Percentiles rank a stretch among this genome's conserved stretches.
Evolutionary conservation across 2,329 filamentous ascomycete genomes (phyloP).

Genomic region (Aspergillus hiratsukae): DNA sequence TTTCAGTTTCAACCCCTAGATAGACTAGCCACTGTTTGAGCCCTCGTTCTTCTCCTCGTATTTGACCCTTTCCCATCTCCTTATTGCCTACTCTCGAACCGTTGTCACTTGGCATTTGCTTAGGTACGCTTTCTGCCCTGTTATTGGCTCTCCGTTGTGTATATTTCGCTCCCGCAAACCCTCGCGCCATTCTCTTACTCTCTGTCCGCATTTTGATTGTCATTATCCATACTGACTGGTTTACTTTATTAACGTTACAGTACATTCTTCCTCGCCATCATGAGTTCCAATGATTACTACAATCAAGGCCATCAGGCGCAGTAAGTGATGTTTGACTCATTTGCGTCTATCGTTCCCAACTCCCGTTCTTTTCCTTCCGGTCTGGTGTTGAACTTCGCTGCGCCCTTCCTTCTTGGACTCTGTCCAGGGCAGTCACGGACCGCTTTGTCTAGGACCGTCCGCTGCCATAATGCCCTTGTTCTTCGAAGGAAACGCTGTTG

Average conservation of each 20-base stretch:
- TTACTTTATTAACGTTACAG: not conserved
- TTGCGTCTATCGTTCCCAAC: not conserved
- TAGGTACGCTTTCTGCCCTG: slow-evolving; percentile 12
- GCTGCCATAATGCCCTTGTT: not conserved
- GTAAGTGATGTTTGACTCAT: slow-evolving; percentile 22
- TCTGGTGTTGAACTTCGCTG: not conserved
- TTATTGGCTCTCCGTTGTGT: slow-evolving; percentile 12
- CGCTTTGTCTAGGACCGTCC: too few relatives aligned
- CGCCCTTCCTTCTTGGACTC: not conserved
- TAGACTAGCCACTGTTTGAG: not conserved
- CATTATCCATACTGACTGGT: not conserved
- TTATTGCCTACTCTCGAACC: not conserved
- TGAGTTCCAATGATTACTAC: slow-evolving; percentile 21
- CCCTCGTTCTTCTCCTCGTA: slow-evolving; percentile 1
- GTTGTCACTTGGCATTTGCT: slow-evolving; percentile 22
- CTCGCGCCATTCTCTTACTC: slow-evolving; percentile 1
- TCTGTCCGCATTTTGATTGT: not conserved
- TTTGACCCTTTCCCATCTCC: slow-evolving; percentile 12
- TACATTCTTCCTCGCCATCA: slow-evolving; percentile 8
- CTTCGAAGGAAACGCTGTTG: not conserved
- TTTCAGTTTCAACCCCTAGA: not conserved
- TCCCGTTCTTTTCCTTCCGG: not conserved
- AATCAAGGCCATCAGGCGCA: slow-evolving; percentile 34
- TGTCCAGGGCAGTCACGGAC: too few relatives aligned
- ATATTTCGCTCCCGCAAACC: not conserved